Base-by-base conservation (phyloP, 2,329 filamentous ascomycete genomes). In the Colletotrichum agaves region DNA sequence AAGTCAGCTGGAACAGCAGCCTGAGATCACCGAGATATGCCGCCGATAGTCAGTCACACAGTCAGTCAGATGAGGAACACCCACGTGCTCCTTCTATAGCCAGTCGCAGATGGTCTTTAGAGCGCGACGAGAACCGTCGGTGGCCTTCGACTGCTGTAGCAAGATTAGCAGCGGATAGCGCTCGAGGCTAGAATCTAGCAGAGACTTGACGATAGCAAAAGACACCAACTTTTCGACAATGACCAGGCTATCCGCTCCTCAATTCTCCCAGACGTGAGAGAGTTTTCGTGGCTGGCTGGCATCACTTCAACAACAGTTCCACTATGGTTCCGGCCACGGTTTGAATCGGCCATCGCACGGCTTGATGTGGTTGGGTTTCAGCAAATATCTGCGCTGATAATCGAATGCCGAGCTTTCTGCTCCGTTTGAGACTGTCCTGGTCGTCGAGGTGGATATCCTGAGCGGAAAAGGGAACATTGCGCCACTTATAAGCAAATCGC, bases 161-260 rank as follows among this genome's bases (percentile, higher is more conserved):
- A 82, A 81, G 80, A 81, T 79, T 82, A 78, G 82, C 81, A 84
- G 85, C 84, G 84, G 82, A 82, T 87, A 87, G 85, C 84, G 84
- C 85, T 84, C 83, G 80, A 84, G 81, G 82, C 82, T 82, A 88
- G 85, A 87, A 88, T 86, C 87, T 91, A 92, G 89, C 80, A 80
- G 61, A 80, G 79, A 78, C 88, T 88, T 88, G 86, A 89, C 87
- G 89, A 89, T 92, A 92, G 90, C 90, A 91, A 87, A 90, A 83
- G 79, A 82, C 78, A 81, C 80, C 76, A 74, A 79, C 76, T 77
- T 78, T 79, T 79, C 81, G 80, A 81, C 81, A 79, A 79, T 81
- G 73, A 76, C 78, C 76, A 82, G 78, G 77, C 77, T 79, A 74
- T 75, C 74, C 77, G 77, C 78, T 75, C 78, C 82, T 78, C 80